phyloP scores from a whole-genome alignment of 306 rosid genomes.

The Inga oerstediana region DNA sequence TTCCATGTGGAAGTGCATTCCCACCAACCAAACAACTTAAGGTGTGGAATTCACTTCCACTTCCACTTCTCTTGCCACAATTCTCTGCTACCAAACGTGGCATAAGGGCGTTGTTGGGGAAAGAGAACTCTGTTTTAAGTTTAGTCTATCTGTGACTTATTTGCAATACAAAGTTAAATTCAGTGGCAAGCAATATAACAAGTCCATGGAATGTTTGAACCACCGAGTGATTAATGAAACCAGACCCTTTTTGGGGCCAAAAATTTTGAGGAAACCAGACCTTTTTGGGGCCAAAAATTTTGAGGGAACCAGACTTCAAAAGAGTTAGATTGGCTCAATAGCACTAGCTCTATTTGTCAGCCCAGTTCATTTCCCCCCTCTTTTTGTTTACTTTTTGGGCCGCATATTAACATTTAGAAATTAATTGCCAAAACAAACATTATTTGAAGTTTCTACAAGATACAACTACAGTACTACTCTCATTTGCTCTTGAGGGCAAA shows the following conservation, averaged over 20 bases:
- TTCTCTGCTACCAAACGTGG: no score
- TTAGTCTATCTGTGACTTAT: no score
- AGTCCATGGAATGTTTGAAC: not conserved
- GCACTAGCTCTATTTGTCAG: not conserved
- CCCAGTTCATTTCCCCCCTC: not conserved
- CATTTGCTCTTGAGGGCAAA: not conserved
- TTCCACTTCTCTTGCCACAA: no score
- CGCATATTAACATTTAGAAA: not conserved
- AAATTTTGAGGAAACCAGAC: not conserved
- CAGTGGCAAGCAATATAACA: not conserved
- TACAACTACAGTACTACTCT: not conserved
- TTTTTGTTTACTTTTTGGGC: not conserved
- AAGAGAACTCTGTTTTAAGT: no score
- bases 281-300: no score
- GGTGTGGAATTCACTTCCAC: no score
- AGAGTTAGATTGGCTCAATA: not conserved
- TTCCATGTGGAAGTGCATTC: no score
- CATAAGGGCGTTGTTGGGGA: no score
- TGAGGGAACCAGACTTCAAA: not conserved
- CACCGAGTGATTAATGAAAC: not conserved
- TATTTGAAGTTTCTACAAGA: not conserved
- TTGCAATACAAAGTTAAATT: no score
- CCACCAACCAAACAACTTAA: no score
- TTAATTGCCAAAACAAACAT: not conserved
- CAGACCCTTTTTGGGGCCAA: no score